Evolutionary conservation across 768 basidiomycete species (phyloP).

Genomic region (Leucogyrophana mollusca): DNA sequence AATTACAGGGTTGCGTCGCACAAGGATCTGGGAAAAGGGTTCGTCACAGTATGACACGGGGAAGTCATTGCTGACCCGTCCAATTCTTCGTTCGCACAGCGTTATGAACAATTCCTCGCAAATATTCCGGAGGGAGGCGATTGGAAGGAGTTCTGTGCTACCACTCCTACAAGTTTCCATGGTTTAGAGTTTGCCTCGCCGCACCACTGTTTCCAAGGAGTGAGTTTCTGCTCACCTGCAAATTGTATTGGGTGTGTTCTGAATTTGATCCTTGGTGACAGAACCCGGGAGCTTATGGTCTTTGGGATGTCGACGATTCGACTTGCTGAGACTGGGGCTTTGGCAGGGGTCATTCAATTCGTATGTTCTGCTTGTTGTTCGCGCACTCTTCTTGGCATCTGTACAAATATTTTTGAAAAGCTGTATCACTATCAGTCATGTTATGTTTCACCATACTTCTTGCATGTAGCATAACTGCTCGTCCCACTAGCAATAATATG

Average conservation of each 20-base stretch:
- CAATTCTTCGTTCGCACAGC: constrained; percentile 12
- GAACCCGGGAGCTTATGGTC: constrained; percentile 17
- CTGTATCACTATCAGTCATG: background rate
- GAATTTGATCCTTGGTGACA: background rate
- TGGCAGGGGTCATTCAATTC: background rate
- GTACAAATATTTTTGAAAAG: background rate
- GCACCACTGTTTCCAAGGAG: constrained; percentile 11
- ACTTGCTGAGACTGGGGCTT: constrained; percentile 10
- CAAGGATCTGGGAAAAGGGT: constrained; percentile 21
- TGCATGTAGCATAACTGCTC: too few species aligned
- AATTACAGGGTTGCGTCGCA: constrained; percentile 20
- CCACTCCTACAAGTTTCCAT: constrained; percentile 26
- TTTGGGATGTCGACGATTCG: constrained; percentile 23
- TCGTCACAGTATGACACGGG: background rate
- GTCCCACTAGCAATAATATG: too few species aligned
- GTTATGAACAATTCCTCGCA: constrained; percentile 28
- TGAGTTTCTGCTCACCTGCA: too few species aligned
- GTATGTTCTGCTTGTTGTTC: background rate
- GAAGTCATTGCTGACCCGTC: background rate
- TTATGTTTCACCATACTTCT: background rate
- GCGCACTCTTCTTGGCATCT: background rate
- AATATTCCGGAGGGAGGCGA: constrained; percentile 24
- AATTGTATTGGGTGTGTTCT: too few species aligned
- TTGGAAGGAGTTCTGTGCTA: constrained; percentile 32
- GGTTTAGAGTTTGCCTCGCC: constrained; percentile 23